Base-by-base conservation (phyloP, 2,329 filamentous ascomycete species). In the Cephalotrichum gorgonifer region DNA sequence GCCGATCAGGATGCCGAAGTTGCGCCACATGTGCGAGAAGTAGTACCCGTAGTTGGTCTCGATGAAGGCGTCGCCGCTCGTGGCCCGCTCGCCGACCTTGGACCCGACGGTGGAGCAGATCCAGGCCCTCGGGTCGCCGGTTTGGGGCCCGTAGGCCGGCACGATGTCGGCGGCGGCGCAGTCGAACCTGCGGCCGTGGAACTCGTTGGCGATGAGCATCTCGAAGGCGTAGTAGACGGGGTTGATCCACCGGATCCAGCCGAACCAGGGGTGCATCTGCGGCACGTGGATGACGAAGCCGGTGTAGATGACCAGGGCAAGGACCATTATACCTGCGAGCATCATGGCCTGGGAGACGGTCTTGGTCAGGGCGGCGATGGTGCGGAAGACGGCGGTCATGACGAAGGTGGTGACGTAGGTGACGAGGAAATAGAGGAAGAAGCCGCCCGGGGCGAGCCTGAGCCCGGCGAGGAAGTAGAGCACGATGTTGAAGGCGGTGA, bases 351-450 rank as follows among this genome's bases (percentile, higher is more conserved):
- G 75, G 0, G 77, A 74, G 0, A 81, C 68, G 0, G 85, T 86
- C 47, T 79, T 75, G 1, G 86, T 88, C 2, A 84, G 63, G 0
- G 85, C 79, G 0, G 80, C 86, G 57, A 91, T 79, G 0, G 81
- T 85, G 25, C 86, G 74, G 69, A 91, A 91, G 38, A 88, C 70
- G 64, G 83, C 86, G 33, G 77, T 83, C 83, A 90, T 89, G 54
- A 81, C 75, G 55, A 91, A 72, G 0, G 80, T 87, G 1, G 76
- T 72, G 15, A 80, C 64, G 60, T 85, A 86, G 0, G 78, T 81
- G 55, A 89, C 74, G 17, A 93, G 67, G 53, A 85, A 75, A 68
- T 83, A 93, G 53, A 88, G 72, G 66, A 93, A 93, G 70, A 90
- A 93, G 1, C 78, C 69, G 1, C 74, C 78, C 0, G 85, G 70